A percentile compares a stretch with the other conserved stretches of the same genome.
Conservation (phyloP, 352 stramenopile genomes). For the Achlya hypogyna region DNA sequence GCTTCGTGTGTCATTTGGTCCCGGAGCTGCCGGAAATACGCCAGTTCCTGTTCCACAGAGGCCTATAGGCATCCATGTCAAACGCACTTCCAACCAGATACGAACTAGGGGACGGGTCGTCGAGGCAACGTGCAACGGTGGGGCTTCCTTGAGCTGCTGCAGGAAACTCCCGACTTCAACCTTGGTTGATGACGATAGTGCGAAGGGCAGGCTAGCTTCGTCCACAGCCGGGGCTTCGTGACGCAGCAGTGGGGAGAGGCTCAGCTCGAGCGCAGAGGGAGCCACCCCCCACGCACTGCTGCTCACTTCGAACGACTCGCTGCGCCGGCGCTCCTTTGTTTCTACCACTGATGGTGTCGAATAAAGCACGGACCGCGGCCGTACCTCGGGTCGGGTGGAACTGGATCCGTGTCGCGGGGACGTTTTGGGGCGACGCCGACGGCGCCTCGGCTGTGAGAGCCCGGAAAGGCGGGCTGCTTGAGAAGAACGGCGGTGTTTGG, state of each 20-base stretch:
- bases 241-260: not conserved
- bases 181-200: slow-evolving; percentile 32
- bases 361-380: not conserved
- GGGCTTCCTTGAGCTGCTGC: slow-evolving; percentile 69
- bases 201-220: slow-evolving; percentile 62
- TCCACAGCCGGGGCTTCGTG: slow-evolving; percentile 26
- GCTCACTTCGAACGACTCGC: slow-evolving; percentile 6
- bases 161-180: slow-evolving; percentile 68
- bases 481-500: not conserved
- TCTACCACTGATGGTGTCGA: not conserved
- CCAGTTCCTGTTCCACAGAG: not conserved
- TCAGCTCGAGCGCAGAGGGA: not conserved
- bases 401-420: slow-evolving; percentile 1
- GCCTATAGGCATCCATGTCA: not conserved
- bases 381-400: not conserved
- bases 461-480: slow-evolving; percentile 17
- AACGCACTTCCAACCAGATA: not conserved
- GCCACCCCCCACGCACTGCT: slow-evolving; percentile 8
- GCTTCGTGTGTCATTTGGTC: slow-evolving; percentile 10
- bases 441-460: not conserved
- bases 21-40: slow-evolving; percentile 14
- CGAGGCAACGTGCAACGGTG: slow-evolving; percentile 34
- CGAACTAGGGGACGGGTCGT: not conserved
- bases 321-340: not conserved
- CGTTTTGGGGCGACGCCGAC: slow-evolving; percentile 4